Base-by-base conservation (phyloP, 2,329 filamentous ascomycete species). In the Epichloe sibirici region DNA sequence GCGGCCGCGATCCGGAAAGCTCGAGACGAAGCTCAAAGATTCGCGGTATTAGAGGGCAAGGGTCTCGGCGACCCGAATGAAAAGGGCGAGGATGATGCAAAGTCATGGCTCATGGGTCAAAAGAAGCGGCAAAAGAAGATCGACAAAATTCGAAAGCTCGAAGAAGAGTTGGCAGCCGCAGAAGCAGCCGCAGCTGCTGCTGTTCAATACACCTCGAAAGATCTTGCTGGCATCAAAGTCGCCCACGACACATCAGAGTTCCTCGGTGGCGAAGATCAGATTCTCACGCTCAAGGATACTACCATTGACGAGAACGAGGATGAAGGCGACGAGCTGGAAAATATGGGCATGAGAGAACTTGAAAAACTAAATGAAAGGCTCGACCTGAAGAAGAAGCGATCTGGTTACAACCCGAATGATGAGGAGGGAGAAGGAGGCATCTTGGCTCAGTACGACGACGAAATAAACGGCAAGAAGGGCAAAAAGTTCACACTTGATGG, bases 71-170 rank as follows among this genome's bases (percentile, higher is more conserved):
- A 97, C 38, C 74, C 72, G 0, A 84, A 83, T 45, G 82, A 79
- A 2, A 79, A 74, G 5, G 79, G 72, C 3, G 82, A 84, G 12
- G 60, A 86, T 28, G 88, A 95, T 66, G 88, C 91, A 13, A 87
- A 87, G 65, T 76, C 86, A 1, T 98, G 93, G 93, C 69, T 98
- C 55, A 81, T 86, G 60, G 85, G 85, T 55, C 85, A 91, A 67
- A 97, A 95, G 76, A 97, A 95, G 74, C 79, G 90, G 49, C 89
- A 95, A 67, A 95, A 90, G 76, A 88, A 90, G 70, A 90, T 97
- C 40, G 86, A 85, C 45, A 84, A 88, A 61, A 82, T 84, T 34
- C 79, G 86, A 58, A 82, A 82, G 63, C 63, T 75, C 51, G 87
- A 89, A 55, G 82, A 87, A 62, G 89, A 96, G 65, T 71, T 89